Base-by-base conservation (phyloP, 2,329 filamentous ascomycete species). In the Lanzia echinophila region DNA sequence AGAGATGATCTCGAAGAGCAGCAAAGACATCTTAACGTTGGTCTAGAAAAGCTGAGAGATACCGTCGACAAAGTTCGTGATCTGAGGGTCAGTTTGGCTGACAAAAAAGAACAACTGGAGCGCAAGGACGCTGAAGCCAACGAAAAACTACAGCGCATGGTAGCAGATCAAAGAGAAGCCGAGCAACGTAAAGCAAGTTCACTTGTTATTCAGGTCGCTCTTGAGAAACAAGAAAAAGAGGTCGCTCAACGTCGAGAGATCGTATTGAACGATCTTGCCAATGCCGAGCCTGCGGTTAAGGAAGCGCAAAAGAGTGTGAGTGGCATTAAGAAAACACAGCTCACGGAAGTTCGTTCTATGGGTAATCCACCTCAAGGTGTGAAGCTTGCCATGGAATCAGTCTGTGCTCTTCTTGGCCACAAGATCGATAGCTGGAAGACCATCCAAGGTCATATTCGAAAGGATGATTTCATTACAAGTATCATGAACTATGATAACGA, bases 401-500 rank as follows among this genome's bases (percentile, higher is more conserved):
- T 99, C 6, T 97, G 94, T 74, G 94, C 91, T 0, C 75, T 99
- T 46, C 82, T 99, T 52, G 92, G 92, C 13, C 90, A 97, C 73
- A 94, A 87, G 70, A 86, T 90, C 57, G 82, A 85, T 55, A 89
- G 88, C 67, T 99, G 94, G 94, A 96, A 91, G 75, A 84, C 83
- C 12, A 90, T 97, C 56, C 88, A 95, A 69, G 85, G 81, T 50
- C 87, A 97, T 58, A 84, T 99, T 56, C 88, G 92, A 64, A 83
- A 84, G 54, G 94, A 97, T 65, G 92, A 97, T 68, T 99, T 99
- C 72, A 97, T 99, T 71, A 88, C 90, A 47, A 96, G 89, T 72
- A 99, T 99, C 65, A 88, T 97, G 70, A 90, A 90, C 70, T 99
- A 96, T 67, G 88, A 96, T 75, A 99, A 96, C 66, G 91, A 94